phyloP scores from a whole-genome alignment of 148 eudicot species.

The Amaranthus palmeri region DNA sequence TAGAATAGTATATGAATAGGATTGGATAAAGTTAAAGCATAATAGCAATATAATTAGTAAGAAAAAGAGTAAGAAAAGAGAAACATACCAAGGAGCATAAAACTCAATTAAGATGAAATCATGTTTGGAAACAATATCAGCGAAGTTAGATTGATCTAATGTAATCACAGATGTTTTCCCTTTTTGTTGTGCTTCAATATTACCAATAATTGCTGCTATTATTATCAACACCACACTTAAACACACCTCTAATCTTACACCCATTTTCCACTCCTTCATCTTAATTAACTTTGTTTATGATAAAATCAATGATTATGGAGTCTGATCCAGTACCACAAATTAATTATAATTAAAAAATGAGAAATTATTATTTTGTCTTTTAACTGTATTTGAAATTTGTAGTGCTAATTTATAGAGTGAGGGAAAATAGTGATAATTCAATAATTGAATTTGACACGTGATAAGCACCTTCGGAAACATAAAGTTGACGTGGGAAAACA shows the following conservation, averaged over 20 bases:
- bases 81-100: constrained; percentile 73
- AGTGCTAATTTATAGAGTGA: no score
- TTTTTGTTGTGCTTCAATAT: constrained; percentile 14
- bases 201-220: constrained; percentile 4
- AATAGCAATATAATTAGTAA: not conserved
- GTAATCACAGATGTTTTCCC: constrained; percentile 48
- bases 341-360: no score
- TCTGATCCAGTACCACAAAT: no score
- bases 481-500: constrained; percentile 4
- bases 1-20: not conserved
- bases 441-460: not conserved
- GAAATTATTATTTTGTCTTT: no score
- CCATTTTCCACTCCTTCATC: not conserved
- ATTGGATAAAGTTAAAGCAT: not conserved
- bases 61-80: not conserved
- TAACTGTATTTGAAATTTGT: no score
- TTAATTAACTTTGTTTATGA: not conserved
- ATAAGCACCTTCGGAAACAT: not conserved
- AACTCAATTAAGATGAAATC: constrained; percentile 70
- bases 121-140: constrained; percentile 47
- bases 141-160: constrained; percentile 65
- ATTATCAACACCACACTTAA: constrained; percentile 19
- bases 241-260: constrained; percentile 11
- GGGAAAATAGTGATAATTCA: no score
- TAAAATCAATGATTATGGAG: no score